A percentile compares a stretch with the other conserved stretches of the same genome.
Evolutionary conservation across 2,329 filamentous ascomycete genomes (phyloP).

Genomic region (Colletotrichum horii): DNA sequence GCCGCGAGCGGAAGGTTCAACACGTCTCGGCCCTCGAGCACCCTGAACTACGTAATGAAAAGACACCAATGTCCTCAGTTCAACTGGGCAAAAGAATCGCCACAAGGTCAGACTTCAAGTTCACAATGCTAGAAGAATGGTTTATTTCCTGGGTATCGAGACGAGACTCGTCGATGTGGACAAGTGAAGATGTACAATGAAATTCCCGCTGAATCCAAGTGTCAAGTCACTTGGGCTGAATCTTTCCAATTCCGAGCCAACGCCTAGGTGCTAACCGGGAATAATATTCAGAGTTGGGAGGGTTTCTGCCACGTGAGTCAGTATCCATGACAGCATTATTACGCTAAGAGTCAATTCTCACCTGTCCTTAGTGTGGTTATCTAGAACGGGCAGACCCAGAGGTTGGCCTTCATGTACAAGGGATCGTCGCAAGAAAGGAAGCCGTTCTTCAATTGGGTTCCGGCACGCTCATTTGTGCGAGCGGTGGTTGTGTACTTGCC

Average conservation of each 20-base stretch:
- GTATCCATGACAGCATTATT: too few species aligned
- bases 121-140: too few species aligned
- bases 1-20: too few species aligned
- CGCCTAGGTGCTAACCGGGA: too few species aligned
- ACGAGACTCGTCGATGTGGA: rapidly evolving
- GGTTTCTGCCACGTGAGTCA: background rate
- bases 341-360: background rate
- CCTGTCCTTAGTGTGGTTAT: background rate
- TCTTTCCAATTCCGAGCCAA: too few species aligned
- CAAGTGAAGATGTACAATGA: background rate
- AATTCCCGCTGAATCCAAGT: background rate
- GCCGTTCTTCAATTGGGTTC: background rate
- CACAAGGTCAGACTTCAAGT: too few species aligned
- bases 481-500: background rate
- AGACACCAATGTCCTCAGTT: too few species aligned
- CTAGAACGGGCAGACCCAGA: background rate
- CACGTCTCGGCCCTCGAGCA: too few species aligned
- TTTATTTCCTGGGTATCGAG: background rate
- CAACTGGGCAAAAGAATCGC: too few species aligned
- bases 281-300: too few species aligned
- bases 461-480: background rate
- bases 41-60: too few species aligned
- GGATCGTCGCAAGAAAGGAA: background rate
- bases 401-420: background rate
- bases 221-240: rapidly evolving